phyloP scores from a whole-genome alignment of 176 grass and related monocot species.

The Bolboschoenus planiculmis region DNA sequence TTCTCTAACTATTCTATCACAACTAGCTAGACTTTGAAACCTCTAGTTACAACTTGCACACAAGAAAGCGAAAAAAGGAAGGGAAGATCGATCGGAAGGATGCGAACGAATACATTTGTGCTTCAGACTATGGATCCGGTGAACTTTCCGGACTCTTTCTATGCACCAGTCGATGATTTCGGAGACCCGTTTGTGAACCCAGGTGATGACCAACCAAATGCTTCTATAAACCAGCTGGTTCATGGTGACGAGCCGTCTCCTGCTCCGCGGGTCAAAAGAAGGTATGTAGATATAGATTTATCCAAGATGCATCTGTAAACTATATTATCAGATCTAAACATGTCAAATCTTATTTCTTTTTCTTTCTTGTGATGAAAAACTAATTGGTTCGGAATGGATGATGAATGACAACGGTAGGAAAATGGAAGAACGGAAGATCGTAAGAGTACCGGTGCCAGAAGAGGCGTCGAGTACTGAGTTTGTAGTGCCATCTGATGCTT shows the following conservation, averaged over 20 bases:
- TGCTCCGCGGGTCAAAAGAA: constrained; percentile 14
- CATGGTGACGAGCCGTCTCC: background rate
- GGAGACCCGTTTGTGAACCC: constrained; percentile 10
- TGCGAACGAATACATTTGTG: background rate
- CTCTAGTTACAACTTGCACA: constrained; percentile 6
- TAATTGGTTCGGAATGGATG: background rate
- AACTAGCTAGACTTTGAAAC: background rate
- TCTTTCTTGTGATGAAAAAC: background rate
- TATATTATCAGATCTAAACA: background rate
- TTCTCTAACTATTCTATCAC: background rate
- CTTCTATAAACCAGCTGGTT: background rate
- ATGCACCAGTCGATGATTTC: constrained; percentile 8
- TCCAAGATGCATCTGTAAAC: background rate
- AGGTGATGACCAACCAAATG: background rate
- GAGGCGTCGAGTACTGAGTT: constrained; percentile 13
- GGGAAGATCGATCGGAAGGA: background rate
- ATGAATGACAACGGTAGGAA: constrained; percentile 15
- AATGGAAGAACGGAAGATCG: constrained; percentile 19
- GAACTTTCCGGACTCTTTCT: constrained; percentile 13
- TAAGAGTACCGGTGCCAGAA: constrained; percentile 20
- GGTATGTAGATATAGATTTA: constrained; percentile 1
- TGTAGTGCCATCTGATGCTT: constrained; percentile 19
- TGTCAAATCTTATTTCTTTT: background rate
- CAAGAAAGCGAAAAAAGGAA: background rate
- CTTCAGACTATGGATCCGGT: background rate